Base-by-base conservation (phyloP, 768 basidiomycete genomes). In the Pleurotus sapidus region DNA sequence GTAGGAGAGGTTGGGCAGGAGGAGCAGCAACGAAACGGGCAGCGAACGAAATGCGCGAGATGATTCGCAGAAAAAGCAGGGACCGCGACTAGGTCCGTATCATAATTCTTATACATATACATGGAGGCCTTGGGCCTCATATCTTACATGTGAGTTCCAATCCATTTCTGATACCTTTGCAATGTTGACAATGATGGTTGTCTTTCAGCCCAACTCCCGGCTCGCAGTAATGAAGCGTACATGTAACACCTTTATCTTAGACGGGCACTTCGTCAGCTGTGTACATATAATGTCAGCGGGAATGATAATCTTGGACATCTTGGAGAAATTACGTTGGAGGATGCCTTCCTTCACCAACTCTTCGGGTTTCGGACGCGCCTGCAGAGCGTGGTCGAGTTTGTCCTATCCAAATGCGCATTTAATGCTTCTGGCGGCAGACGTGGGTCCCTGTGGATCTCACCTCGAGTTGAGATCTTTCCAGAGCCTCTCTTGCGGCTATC, bases 1-100 rank as follows among this genome's bases (percentile, higher is more conserved):
- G 83, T n/a, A 73, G 70, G 37, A 74, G 87, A 60, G 94, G 95
- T 1, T 98, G 93, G 93, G 86, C 84, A 1, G 88, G 90, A 11
- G 75, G 82, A 20, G 82, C 78, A n/a, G 89, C 90, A 4, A 79
- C 88, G 5, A 78, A 74, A 63, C 79, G 87, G 38, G 91, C 89
- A 11, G 84, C 84, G 46, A 62, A 68, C 23, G 77, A 82, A 60
- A 73, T 82, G 75, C 69, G 77, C 47, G 78, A 80, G 38, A 76
- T 71, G 59, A 55, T 83, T 46, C 68, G 74, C 61, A 69, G 72
- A 61, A 71, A 72, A 61, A 67, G 66, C 57, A 64, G 68, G 46
- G 60, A 53, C 42, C 30, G 46, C 30, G 23, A 30, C 42, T 46
- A 46, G 43, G 43, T 46, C 42, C n/a, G 14, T 46, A 17, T 24